A percentile compares a stretch with the other conserved stretches of the same genome.
These are phyloP conservation scores for Pelargonium nanum DNA, from an alignment of 345 rosid genomes.

Conservation along the genomic window DNA sequence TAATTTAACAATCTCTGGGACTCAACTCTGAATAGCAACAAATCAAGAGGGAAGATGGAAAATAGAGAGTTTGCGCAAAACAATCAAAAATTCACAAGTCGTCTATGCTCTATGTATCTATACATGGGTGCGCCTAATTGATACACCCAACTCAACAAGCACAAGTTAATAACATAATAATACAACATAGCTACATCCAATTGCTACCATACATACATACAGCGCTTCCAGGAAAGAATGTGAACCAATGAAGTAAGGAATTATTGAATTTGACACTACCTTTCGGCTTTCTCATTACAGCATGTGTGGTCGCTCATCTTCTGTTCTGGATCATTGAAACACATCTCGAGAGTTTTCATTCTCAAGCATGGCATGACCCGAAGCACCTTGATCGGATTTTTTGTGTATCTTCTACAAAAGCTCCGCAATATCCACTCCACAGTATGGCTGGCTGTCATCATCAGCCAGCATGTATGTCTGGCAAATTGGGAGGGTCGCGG, in stretches of 20 bases:
- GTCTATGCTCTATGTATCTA: conserved; percentile 2
- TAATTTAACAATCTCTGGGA: too few relatives aligned
- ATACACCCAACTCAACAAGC: conserved; percentile 17
- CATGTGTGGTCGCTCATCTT: conserved; percentile 1
- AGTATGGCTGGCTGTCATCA: conserved; percentile 3
- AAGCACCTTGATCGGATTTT: background rate
- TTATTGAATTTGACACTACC: background rate
- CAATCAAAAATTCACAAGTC: background rate
- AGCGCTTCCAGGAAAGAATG: conserved; percentile 23
- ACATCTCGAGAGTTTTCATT: background rate
- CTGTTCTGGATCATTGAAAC: conserved; percentile 8
- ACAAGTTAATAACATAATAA: conserved; percentile 9
- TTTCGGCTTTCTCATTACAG: conserved; percentile 2
- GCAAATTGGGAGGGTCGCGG: conserved; percentile 46
- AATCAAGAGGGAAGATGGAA: background rate
- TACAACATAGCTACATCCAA: conserved; percentile 13
- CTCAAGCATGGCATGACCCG: conserved; percentile 4
- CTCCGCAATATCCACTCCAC: background rate
- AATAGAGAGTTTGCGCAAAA: background rate
- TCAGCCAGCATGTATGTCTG: conserved; percentile 15
- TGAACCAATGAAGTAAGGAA: conserved; percentile 10
- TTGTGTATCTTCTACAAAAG: background rate
- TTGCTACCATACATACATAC: conserved; percentile 20
- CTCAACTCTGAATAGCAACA: conserved; percentile 5
- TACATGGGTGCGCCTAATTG: conserved; percentile 6